Evolutionary conservation across 2,329 filamentous ascomycete species (phyloP).

Genomic region (Shiraia sp.): DNA sequence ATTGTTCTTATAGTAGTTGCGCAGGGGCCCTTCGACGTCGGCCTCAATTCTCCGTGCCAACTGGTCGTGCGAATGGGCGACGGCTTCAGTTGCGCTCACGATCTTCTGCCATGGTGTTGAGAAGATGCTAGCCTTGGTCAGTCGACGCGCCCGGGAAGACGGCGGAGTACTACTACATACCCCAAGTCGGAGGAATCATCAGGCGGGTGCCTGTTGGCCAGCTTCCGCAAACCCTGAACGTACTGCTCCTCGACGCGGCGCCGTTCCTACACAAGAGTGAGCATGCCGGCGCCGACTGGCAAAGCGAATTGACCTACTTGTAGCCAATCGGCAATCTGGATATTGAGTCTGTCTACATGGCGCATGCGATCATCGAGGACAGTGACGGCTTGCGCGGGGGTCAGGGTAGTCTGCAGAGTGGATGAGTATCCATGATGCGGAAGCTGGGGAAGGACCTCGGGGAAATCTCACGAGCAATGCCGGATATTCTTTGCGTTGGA

Average conservation of each 20-base stretch:
- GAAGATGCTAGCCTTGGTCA: constrained; percentile 70
- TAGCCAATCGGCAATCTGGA: constrained; percentile 94
- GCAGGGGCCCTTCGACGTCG: constrained; percentile 84
- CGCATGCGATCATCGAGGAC: constrained; percentile 85
- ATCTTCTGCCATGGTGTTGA: constrained; percentile 89
- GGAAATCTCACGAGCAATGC: constrained; percentile 75
- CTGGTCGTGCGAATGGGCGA: constrained; percentile 81
- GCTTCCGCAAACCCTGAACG: constrained; percentile 77
- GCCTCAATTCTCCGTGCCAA: constrained; percentile 82
- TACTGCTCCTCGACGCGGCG: constrained; percentile 91
- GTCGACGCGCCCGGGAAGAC: constrained; percentile 11
- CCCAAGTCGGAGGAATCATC: constrained; percentile 82
- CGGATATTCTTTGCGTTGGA: constrained; percentile 89
- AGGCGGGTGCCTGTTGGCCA: constrained; percentile 73
- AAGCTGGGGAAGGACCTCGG: constrained; percentile 19
- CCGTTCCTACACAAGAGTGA: constrained; percentile 70
- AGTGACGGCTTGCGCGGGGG: constrained; percentile 78
- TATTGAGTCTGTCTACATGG: constrained; percentile 82
- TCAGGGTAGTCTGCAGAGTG: constrained; percentile 69
- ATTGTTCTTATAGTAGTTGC: constrained; percentile 72
- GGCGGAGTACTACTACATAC: constrained; percentile 57
- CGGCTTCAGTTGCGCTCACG: constrained; percentile 74
- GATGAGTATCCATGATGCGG: constrained; percentile 26
- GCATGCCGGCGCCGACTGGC: constrained; percentile 8
- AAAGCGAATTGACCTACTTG: constrained; percentile 65